Evolutionary conservation across 441 rosid species (phyloP).

Genomic region (Daphne laureola): DNA sequence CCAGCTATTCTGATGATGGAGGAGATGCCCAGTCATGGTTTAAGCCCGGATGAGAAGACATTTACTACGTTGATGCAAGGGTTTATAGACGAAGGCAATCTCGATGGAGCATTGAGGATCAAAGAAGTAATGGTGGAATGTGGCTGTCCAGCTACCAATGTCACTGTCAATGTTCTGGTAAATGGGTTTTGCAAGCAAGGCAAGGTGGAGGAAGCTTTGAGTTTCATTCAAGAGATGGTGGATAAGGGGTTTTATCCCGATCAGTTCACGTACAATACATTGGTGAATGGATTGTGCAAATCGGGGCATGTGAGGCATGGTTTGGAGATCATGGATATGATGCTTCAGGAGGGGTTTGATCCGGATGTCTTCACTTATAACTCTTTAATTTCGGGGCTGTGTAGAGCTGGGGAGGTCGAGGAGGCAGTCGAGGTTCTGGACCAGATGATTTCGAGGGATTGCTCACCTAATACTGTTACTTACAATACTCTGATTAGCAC

Average conservation of each 20-base stretch:
- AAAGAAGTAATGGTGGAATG: conserved; percentile 52
- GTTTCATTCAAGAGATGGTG: conserved; percentile 57
- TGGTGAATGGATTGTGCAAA: conserved; percentile 80
- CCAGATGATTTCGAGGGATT: conserved; percentile 78
- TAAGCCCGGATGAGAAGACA: conserved; percentile 74
- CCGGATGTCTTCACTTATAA: conserved; percentile 76
- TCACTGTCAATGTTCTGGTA: conserved; percentile 77
- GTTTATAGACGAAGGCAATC: conserved; percentile 67
- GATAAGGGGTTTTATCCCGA: conserved; percentile 66
- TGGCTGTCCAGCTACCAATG: conserved; percentile 47
- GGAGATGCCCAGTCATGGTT: conserved; percentile 63
- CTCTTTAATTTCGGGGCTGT: conserved; percentile 77
- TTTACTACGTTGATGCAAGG: conserved; percentile 89
- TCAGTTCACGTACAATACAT: conserved; percentile 66
- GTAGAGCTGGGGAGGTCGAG: conserved; percentile 67
- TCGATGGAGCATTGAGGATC: conserved; percentile 69
- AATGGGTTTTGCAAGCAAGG: conserved; percentile 81
- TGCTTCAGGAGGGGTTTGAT: conserved; percentile 83
- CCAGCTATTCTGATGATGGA: conserved; percentile 83
- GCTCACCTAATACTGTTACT: conserved; percentile 77
- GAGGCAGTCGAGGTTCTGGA: conserved; percentile 71
- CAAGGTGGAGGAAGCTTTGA: conserved; percentile 58
- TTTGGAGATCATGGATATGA: conserved; percentile 70
- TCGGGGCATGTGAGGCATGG: conserved; percentile 74
- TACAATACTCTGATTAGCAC: conserved; percentile 76